phyloP scores from a whole-genome alignment of 2,329 filamentous ascomycete genomes.

The Ophiostoma ips region DNA sequence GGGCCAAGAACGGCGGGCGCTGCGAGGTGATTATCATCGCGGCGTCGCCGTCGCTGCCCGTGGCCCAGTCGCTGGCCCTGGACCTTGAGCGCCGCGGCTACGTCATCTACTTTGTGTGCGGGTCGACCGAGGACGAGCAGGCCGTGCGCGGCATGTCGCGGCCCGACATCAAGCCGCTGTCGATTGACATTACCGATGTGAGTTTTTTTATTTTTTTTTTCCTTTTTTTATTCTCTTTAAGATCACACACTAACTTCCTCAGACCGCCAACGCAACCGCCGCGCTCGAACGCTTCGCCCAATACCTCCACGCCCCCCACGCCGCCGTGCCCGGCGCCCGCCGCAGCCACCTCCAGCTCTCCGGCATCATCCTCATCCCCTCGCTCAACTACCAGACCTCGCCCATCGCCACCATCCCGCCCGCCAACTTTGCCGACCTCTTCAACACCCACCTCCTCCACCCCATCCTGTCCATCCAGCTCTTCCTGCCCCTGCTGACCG shows the following conservation, averaged over 20 bases:
- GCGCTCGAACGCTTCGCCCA: constrained; percentile 59
- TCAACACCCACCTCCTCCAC: constrained; percentile 83
- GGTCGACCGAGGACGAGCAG: constrained; percentile 71
- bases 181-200: constrained; percentile 63
- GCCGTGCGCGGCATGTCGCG: constrained; percentile 63
- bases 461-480: constrained; percentile 80
- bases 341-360: constrained; percentile 64
- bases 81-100: constrained; percentile 87
- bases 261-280: constrained; percentile 51
- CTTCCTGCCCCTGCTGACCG: constrained; percentile 67
- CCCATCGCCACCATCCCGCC: constrained; percentile 76
- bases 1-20: constrained; percentile 69
- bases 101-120: constrained; percentile 82
- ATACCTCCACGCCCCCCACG: constrained; percentile 60
- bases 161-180: constrained; percentile 67
- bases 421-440: constrained; percentile 72
- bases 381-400: constrained; percentile 64
- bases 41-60: constrained; percentile 70
- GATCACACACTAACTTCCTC: constrained; percentile 20
- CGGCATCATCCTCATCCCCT: constrained; percentile 72
- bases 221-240: neutral
- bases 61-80: constrained; percentile 68
- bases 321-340: constrained; percentile 61
- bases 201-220: constrained; percentile 30
- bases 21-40: constrained; percentile 80